These are phyloP conservation scores for Acanthamoeba castellanii DNA, from an alignment of 208 protist genomes.

Conservation along the genomic window DNA sequence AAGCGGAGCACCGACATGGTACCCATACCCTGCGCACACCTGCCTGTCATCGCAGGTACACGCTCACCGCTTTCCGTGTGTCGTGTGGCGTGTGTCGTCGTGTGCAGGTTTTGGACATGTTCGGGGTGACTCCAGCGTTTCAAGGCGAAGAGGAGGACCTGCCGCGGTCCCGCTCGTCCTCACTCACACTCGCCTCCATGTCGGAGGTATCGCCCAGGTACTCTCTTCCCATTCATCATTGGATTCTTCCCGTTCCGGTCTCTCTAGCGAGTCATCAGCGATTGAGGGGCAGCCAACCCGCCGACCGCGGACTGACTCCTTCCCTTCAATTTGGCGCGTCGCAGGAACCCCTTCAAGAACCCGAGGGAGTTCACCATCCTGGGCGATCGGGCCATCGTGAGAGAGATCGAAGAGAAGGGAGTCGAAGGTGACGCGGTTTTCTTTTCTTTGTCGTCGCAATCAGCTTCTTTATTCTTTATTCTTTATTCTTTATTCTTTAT, in stretches of 20 bases:
- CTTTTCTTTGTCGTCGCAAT: not conserved
- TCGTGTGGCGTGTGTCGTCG: no score
- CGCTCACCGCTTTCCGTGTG: no score
- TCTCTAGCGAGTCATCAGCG: not conserved
- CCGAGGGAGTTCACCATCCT: constrained; percentile 44
- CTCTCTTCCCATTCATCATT: not conserved
- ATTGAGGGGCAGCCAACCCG: not conserved
- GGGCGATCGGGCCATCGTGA: not conserved
- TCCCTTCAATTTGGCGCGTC: no score
- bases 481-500: not conserved
- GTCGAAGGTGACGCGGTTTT: not conserved
- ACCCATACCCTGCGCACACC: no score
- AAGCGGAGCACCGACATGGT: not conserved
- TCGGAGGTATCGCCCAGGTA: not conserved
- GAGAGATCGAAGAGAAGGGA: constrained; percentile 4
- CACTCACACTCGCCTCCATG: not conserved
- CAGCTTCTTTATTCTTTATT: no score
- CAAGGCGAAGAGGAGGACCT: constrained; percentile 60
- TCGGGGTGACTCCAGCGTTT: constrained; percentile 39
- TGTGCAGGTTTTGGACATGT: constrained; percentile 45
- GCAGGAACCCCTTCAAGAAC: constrained; percentile 7
- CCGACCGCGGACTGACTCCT: no score
- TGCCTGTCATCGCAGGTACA: not conserved
- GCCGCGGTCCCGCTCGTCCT: constrained; percentile 19
- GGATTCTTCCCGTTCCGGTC: no score